Conservation (phyloP, 441 rosid genomes). For the Populus hybrid region DNA sequence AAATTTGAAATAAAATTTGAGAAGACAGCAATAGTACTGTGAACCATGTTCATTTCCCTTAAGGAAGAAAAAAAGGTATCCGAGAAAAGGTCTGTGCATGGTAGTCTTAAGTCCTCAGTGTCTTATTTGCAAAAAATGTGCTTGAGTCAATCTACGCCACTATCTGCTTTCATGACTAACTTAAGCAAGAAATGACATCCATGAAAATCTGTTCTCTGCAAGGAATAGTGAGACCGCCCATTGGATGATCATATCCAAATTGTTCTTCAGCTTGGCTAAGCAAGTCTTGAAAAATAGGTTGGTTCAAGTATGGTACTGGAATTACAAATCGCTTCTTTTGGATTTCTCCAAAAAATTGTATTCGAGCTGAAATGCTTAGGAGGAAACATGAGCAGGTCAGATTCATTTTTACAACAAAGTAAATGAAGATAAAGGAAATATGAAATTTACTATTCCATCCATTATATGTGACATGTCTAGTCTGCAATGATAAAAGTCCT, state of each 20-base stretch:
- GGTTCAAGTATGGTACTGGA: slow-evolving; percentile 31
- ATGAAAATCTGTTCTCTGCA: background rate
- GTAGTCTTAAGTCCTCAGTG: background rate
- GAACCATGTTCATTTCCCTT: background rate
- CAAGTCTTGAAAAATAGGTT: slow-evolving; percentile 27
- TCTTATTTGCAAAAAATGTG: background rate
- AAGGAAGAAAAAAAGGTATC: background rate
- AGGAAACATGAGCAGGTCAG: too few relatives aligned
- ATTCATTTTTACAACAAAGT: too few relatives aligned
- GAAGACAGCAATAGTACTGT: background rate
- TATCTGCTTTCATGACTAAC: background rate
- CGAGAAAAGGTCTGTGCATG: background rate
- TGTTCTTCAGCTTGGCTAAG: slow-evolving; percentile 13
- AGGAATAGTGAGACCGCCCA: background rate
- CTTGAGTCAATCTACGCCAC: background rate
- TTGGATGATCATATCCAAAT: slow-evolving; percentile 6
- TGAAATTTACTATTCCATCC: too few relatives aligned
- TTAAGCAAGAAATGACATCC: background rate
- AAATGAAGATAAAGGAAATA: too few relatives aligned
- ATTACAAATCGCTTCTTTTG: slow-evolving; percentile 19
- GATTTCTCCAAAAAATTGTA: background rate
- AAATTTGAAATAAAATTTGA: too few relatives aligned
- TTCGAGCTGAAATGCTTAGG: too few relatives aligned
- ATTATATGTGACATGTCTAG: too few relatives aligned
- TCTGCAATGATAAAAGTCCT: too few relatives aligned